A percentile compares a stretch with the other conserved stretches of the same genome.
These are phyloP conservation scores for Astragalus membranaceus DNA, from an alignment of 306 rosid species.

Conservation along the genomic window DNA sequence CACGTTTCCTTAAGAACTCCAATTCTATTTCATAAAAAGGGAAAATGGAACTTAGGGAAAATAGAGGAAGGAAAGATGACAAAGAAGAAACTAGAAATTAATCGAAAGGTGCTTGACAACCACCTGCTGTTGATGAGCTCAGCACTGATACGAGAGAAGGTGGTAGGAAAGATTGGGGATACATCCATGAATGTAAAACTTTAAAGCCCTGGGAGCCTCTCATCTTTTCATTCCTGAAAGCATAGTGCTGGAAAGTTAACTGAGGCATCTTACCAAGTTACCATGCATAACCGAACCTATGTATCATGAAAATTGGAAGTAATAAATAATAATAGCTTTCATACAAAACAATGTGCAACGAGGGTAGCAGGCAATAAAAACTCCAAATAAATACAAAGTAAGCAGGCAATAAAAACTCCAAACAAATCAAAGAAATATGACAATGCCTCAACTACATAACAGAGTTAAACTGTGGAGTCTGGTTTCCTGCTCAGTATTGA, in stretches of 20 bases:
- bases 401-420: slow-evolving; percentile 1
- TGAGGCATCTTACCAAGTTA: slow-evolving; percentile 47
- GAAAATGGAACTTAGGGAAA: slow-evolving; percentile 2
- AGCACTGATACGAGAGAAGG: slow-evolving; percentile 61
- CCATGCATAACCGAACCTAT: slow-evolving; percentile 44
- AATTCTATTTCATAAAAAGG: slow-evolving; percentile 46
- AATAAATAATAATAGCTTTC: not conserved
- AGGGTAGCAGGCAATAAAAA: not conserved
- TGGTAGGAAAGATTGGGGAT: slow-evolving; percentile 84
- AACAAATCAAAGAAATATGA: not conserved
- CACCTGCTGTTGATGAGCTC: slow-evolving; percentile 63
- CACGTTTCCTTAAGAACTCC: slow-evolving; percentile 74
- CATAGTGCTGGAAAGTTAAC: slow-evolving; percentile 25
- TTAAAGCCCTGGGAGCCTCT: slow-evolving; percentile 33
- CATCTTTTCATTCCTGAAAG: slow-evolving; percentile 30
- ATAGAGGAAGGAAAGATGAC: not conserved
- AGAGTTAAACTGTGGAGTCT: not conserved
- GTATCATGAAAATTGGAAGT: slow-evolving; percentile 28
- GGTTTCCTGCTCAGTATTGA: not conserved
- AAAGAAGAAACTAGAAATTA: not conserved
- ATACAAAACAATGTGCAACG: not conserved
- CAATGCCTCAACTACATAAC: not conserved
- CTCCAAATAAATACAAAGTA: not conserved
- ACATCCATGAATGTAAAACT: slow-evolving; percentile 77
- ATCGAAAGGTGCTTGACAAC: slow-evolving; percentile 28